A percentile compares a stretch with the other conserved stretches of the same genome.
Conservation (phyloP, 2,329 filamentous ascomycete species). For the Pseudocercospora crystallina region DNA sequence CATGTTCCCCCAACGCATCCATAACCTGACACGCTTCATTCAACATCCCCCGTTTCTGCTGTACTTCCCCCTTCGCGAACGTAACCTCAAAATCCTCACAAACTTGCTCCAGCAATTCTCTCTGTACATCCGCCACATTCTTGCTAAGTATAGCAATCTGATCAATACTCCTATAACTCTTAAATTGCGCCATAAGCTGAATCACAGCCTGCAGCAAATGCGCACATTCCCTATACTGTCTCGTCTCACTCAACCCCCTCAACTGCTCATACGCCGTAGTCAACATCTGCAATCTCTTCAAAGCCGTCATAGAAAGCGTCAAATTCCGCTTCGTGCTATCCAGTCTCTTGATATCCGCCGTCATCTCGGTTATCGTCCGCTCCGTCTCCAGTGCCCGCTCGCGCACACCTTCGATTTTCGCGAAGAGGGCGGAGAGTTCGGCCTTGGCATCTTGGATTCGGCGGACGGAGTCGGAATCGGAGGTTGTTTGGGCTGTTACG, state of each 20-base stretch:
- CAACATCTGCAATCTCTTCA: slow-evolving; percentile 97
- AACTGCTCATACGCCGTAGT: slow-evolving; percentile 99
- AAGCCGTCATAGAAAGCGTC: slow-evolving; percentile 93
- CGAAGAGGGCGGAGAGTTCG: slow-evolving; percentile 86
- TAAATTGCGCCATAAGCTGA: slow-evolving; percentile 98
- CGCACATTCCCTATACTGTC: slow-evolving; percentile 93
- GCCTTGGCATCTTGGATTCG: slow-evolving; percentile 88
- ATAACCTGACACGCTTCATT: slow-evolving; percentile 89
- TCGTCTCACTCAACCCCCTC: slow-evolving; percentile 73
- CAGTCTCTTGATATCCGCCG: slow-evolving; percentile 94
- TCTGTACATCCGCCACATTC: slow-evolving; percentile 89
- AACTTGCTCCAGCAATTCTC: slow-evolving; percentile 92
- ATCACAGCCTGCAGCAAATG: slow-evolving; percentile 91
- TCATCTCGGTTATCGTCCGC: slow-evolving; percentile 96
- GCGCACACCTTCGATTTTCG: slow-evolving; percentile 90
- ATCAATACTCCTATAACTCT: slow-evolving; percentile 95
- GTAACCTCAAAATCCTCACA: slow-evolving; percentile 98
- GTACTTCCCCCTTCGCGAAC: slow-evolving; percentile 84
- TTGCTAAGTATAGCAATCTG: slow-evolving; percentile 92
- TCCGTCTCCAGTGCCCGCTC: slow-evolving; percentile 88
- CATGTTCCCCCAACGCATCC: slow-evolving; percentile 88
- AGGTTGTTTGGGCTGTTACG: slow-evolving; percentile 74
- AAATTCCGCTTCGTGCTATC: slow-evolving; percentile 96
- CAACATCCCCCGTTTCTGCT: slow-evolving; percentile 66
- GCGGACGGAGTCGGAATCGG: slow-evolving; percentile 81